phyloP scores from a whole-genome alignment of 139 green algal genomes.

The Prasinococcaceae sp. region DNA sequence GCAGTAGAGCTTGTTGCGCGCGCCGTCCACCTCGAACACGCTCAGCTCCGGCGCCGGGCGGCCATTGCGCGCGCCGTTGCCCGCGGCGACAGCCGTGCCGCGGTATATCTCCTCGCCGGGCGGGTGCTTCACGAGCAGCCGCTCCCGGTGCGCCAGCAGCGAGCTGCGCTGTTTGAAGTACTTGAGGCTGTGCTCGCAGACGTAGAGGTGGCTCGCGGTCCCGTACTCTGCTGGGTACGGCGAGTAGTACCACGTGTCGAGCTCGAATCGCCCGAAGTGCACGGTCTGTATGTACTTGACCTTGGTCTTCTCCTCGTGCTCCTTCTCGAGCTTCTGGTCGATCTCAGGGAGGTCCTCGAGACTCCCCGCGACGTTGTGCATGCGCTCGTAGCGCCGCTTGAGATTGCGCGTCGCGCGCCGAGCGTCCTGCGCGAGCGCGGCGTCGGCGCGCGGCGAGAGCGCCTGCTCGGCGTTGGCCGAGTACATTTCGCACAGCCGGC shows the following conservation, averaged over 20 bases:
- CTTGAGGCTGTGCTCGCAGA: constrained; percentile 77
- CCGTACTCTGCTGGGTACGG: constrained; percentile 44
- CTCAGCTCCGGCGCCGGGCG: neutral
- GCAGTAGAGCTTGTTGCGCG: constrained; percentile 56
- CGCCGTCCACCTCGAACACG: constrained; percentile 70
- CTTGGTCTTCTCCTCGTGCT: constrained; percentile 61
- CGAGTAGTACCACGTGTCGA: constrained; percentile 53
- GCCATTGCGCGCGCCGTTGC: neutral
- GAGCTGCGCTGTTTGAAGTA: constrained; percentile 49
- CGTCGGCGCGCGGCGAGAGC: neutral
- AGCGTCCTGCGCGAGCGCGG: too few species aligned
- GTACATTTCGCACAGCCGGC: neutral
- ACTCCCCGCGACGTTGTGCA: constrained; percentile 7
- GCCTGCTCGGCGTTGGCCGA: neutral
- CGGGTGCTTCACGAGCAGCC: constrained; percentile 34
- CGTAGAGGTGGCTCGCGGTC: constrained; percentile 59
- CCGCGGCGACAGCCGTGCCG: neutral
- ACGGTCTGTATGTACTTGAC: constrained; percentile 18
- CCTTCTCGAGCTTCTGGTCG: constrained; percentile 37
- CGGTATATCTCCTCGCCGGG: constrained; percentile 75
- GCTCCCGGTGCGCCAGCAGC: constrained; percentile 38
- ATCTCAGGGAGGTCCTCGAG: constrained; percentile 7
- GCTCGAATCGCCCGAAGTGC: constrained; percentile 35
- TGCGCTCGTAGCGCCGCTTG: constrained; percentile 12
- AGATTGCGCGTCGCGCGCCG: constrained; percentile 8